A percentile compares a stretch with the other conserved stretches of the same genome.
Evolutionary conservation across 2,329 filamentous ascomycete genomes (phyloP).

Genomic region (Xylariaceae sp.): DNA sequence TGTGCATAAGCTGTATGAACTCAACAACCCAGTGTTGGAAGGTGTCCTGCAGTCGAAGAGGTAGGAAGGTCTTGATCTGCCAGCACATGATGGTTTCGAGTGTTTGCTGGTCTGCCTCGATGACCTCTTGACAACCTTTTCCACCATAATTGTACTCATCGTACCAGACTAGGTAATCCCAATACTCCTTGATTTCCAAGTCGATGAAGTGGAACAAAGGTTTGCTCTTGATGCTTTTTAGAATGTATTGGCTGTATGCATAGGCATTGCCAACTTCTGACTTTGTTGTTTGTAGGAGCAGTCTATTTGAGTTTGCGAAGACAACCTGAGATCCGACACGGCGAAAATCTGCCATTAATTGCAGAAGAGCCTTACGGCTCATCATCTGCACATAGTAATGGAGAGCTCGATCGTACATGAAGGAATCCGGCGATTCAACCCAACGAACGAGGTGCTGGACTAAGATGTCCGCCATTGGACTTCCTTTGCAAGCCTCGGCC

Average conservation of each 20-base stretch:
- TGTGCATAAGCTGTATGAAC: conserved; percentile 92
- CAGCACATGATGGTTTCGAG: conserved; percentile 96
- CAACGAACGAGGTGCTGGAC: conserved; percentile 96
- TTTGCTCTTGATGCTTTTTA: conserved; percentile 95
- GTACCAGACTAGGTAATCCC: conserved; percentile 99
- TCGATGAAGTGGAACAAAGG: conserved; percentile 97
- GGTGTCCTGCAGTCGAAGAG: conserved; percentile 69
- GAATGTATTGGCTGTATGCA: conserved; percentile 94
- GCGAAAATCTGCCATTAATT: conserved; percentile 94
- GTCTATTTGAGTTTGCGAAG: conserved; percentile 85
- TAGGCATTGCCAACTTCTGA: conserved; percentile 94
- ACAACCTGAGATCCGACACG: conserved; percentile 92
- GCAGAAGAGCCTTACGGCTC: conserved; percentile 93
- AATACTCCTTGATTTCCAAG: conserved; percentile 96
- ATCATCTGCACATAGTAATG: conserved; percentile 99
- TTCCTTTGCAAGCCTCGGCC: conserved; percentile 86
- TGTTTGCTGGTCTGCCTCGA: conserved; percentile 67
- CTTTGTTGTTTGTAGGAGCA: conserved; percentile 94
- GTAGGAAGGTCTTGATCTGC: conserved; percentile 91
- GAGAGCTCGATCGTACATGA: conserved; percentile 88
- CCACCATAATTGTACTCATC: conserved; percentile 99
- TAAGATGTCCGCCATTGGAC: conserved; percentile 93
- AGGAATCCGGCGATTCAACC: conserved; percentile 91
- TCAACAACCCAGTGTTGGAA: conserved; percentile 94
- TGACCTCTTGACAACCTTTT: conserved; percentile 80